A percentile compares a stretch with the other conserved stretches of the same genome.
These are phyloP conservation scores for Pseudodiploospora longispora DNA, from an alignment of 2,329 filamentous ascomycete genomes.

Conservation along the genomic window DNA sequence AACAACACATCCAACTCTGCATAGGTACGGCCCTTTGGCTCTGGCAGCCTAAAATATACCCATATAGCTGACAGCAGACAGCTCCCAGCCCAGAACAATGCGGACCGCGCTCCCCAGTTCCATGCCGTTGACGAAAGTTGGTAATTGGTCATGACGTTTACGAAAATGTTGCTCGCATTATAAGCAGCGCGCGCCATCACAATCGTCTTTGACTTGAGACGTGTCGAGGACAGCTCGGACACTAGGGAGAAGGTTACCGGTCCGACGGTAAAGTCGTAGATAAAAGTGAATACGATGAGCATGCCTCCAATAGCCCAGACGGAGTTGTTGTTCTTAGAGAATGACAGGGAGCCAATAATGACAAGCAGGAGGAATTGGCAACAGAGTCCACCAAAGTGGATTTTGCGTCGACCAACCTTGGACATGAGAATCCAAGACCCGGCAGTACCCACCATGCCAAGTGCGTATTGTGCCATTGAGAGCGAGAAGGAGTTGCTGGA, in stretches of 20 bases:
- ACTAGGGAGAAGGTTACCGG: conserved; percentile 45
- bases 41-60: conserved; percentile 43
- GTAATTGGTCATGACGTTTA: conserved; percentile 41
- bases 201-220: conserved; percentile 47
- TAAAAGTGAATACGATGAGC: conserved; percentile 43
- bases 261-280: conserved; percentile 47
- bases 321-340: conserved; percentile 6
- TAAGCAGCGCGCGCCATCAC: conserved; percentile 37
- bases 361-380: conserved; percentile 30
- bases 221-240: conserved; percentile 44
- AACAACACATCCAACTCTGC: conserved; percentile 31
- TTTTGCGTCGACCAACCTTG: conserved; percentile 34
- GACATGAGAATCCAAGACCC: conserved; percentile 36
- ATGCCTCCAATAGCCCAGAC: conserved; percentile 38
- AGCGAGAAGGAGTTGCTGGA: conserved; percentile 35
- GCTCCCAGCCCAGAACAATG: conserved; percentile 39
- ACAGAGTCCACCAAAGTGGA: conserved; percentile 37
- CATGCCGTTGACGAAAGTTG: conserved; percentile 37
- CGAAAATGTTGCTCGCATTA: conserved; percentile 41
- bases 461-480: conserved; percentile 39
- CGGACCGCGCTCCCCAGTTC: conserved; percentile 41
- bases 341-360: conserved; percentile 30
- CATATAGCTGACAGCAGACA: conserved; percentile 41
- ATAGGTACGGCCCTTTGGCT: conserved; percentile 42
- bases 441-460: conserved; percentile 40